phyloP scores from a whole-genome alignment of 169 alveolate species.

The Babesia bovis region DNA sequence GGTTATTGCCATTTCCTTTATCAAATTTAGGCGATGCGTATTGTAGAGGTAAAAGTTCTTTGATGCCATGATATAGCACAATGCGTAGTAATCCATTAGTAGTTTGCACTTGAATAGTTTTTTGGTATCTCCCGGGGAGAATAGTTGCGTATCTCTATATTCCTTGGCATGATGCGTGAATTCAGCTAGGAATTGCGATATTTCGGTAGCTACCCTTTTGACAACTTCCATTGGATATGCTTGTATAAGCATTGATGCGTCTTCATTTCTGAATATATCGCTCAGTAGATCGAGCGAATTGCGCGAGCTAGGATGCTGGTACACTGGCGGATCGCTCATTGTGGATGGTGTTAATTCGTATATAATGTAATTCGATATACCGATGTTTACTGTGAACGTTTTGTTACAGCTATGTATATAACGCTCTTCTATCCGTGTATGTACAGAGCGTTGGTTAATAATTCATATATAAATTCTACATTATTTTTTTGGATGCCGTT shows the following conservation, averaged over 20 bases:
- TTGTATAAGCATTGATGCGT: conserved; percentile 49
- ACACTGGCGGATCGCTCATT: not conserved
- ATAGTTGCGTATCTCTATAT: conserved; percentile 27
- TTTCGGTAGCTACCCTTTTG: conserved; percentile 52
- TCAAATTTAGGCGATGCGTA: conserved; percentile 51
- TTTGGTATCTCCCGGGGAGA: conserved; percentile 37
- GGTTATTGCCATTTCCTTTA: conserved; percentile 59
- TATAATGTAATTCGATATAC: not conserved
- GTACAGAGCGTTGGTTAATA: not conserved
- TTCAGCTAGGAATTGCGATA: conserved; percentile 26
- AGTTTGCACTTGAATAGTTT: conserved; percentile 46
- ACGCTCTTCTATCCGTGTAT: too few species aligned
- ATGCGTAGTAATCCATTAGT: conserved; percentile 62
- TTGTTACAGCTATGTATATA: too few species aligned
- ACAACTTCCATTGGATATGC: conserved; percentile 65
- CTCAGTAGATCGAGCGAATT: conserved; percentile 50
- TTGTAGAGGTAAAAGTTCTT: conserved; percentile 56
- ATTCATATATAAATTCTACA: not conserved
- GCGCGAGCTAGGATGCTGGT: conserved; percentile 4
- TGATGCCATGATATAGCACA: conserved; percentile 41
- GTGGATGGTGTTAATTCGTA: not conserved
- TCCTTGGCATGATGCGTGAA: conserved; percentile 46
- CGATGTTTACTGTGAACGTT: not conserved
- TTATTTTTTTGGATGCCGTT: too few species aligned
- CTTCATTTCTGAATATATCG: conserved; percentile 59